Conservation (phyloP, 352 stramenopile species). For the Pythium pyrilobum region DNA sequence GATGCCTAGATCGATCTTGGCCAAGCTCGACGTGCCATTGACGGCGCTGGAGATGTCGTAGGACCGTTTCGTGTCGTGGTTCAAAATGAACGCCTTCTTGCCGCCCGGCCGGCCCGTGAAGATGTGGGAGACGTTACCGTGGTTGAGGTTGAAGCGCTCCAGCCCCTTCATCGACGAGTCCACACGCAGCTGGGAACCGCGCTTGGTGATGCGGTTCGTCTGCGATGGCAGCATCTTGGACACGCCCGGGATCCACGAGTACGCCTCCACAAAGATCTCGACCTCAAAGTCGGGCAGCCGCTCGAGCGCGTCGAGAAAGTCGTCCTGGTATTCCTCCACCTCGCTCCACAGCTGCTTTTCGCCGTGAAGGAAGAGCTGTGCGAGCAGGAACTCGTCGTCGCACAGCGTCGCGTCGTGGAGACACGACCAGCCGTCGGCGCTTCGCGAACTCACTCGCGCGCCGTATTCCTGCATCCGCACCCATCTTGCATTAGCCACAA, state of each 20-base stretch:
- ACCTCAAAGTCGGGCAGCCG: constrained; percentile 71
- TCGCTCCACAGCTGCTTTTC: constrained; percentile 58
- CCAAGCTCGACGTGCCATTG: constrained; percentile 37
- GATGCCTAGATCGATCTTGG: constrained; percentile 67
- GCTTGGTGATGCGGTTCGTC: constrained; percentile 68
- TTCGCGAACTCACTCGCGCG: constrained; percentile 30
- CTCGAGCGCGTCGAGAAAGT: constrained; percentile 57
- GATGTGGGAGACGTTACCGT: constrained; percentile 65
- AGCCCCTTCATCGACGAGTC: constrained; percentile 73
- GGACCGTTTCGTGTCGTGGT: constrained; percentile 49
- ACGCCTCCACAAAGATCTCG: constrained; percentile 73
- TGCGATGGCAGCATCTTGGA: constrained; percentile 76
- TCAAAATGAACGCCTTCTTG: constrained; percentile 44
- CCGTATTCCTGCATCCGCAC: constrained; percentile 27
- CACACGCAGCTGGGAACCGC: constrained; percentile 55
- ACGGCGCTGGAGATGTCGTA: constrained; percentile 66
- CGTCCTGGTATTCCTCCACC: constrained; percentile 41
- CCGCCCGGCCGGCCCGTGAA: constrained; percentile 34
- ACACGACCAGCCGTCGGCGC: constrained; percentile 62
- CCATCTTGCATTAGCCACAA: too few species aligned
- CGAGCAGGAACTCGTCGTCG: constrained; percentile 72
- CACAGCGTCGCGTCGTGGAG: constrained; percentile 66
- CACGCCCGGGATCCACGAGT: constrained; percentile 78
- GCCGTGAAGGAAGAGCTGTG: constrained; percentile 52
- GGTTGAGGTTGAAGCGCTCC: constrained; percentile 73